Conservation (phyloP, 768 basidiomycete genomes). For the Xerocomellus intermedius region DNA sequence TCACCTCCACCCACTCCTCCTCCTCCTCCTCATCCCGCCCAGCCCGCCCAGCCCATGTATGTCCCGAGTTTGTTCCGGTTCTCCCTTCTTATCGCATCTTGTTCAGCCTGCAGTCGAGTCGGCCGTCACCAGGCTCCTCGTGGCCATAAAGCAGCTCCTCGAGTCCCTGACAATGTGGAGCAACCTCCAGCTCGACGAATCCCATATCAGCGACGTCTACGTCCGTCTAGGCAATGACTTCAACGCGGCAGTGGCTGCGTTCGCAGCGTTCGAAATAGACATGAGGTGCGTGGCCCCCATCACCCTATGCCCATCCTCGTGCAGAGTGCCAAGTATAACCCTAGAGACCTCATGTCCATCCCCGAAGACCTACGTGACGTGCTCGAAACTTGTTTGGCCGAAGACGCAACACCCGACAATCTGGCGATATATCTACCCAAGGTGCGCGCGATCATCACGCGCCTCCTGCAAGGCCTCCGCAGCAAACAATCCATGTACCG, state of each 20-base stretch:
- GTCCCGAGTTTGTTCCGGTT: slow-evolving; percentile 4
- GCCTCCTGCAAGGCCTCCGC: slow-evolving; percentile 89
- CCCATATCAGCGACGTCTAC: slow-evolving; percentile 93
- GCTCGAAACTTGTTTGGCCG: slow-evolving; percentile 87
- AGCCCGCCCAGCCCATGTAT: slow-evolving; percentile 24
- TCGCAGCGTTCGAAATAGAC: slow-evolving; percentile 78
- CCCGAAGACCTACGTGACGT: slow-evolving; percentile 87
- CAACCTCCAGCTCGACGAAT: slow-evolving; percentile 64
- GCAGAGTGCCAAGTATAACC: slow-evolving; percentile 13
- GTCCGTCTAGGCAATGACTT: slow-evolving; percentile 97
- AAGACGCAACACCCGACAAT: slow-evolving; percentile 82
- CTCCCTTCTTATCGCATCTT: background rate
- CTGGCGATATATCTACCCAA: slow-evolving; percentile 87
- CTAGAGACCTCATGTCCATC: slow-evolving; percentile 81
- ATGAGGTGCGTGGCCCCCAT: slow-evolving; percentile 71
- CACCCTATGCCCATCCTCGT: slow-evolving; percentile 15
- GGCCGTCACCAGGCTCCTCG: slow-evolving; percentile 87
- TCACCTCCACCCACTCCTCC: slow-evolving; percentile 47
- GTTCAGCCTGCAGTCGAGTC: slow-evolving; percentile 79
- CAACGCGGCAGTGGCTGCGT: slow-evolving; percentile 89
- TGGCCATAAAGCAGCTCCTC: slow-evolving; percentile 93
- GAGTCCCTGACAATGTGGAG: slow-evolving; percentile 89
- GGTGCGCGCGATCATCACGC: slow-evolving; percentile 90
- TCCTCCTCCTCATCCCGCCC: slow-evolving; percentile 25
- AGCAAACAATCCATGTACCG: slow-evolving; percentile 88